Percentiles rank a stretch among this genome's conserved stretches.
These are phyloP conservation scores for Wickerhamomyces chambardii DNA, from an alignment of 805 yeast species.

Conservation along the genomic window DNA sequence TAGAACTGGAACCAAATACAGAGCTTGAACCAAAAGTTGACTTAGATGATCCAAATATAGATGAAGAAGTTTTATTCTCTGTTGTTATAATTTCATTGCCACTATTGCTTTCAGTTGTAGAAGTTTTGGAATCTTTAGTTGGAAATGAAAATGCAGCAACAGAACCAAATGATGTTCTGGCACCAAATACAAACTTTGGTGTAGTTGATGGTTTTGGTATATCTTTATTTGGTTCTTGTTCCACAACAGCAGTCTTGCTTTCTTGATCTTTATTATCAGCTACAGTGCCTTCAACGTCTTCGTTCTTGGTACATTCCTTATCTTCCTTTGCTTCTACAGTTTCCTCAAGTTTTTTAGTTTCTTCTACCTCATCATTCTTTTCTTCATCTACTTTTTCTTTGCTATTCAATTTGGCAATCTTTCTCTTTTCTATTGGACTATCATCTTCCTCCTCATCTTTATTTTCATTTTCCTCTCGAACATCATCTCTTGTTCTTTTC, in stretches of 20 bases:
- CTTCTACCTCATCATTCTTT: slow-evolving; percentile 2
- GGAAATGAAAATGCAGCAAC: slow-evolving; percentile 4
- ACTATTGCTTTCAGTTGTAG: slow-evolving; percentile 5
- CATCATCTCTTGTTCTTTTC: slow-evolving; percentile 19
- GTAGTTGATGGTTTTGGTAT: slow-evolving; percentile 6
- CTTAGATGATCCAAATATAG: slow-evolving; percentile 3
- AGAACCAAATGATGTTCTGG: slow-evolving; percentile 31
- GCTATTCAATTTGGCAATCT: slow-evolving; percentile 2
- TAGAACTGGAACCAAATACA: slow-evolving; percentile 37
- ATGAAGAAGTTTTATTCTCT: slow-evolving; percentile 9
- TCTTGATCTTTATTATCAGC: slow-evolving; percentile 1
- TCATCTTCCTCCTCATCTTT: slow-evolving; percentile 14
- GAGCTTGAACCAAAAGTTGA: slow-evolving; percentile 2
- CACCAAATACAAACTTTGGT: slow-evolving; percentile 49
- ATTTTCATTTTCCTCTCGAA: slow-evolving; percentile 14
- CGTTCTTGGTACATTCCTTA: slow-evolving; percentile 9
- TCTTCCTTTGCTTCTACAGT: slow-evolving; percentile 1
- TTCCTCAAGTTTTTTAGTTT: slow-evolving; percentile 1
- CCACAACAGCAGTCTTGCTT: background rate
- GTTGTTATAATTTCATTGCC: slow-evolving; percentile 2
- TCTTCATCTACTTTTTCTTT: slow-evolving; percentile 1
- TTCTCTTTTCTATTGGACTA: slow-evolving; percentile 1
- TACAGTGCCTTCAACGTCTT: slow-evolving; percentile 2
- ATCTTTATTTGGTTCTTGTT: background rate
- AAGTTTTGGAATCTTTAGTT: slow-evolving; percentile 3